These are phyloP conservation scores for Zhuliangozyma blackwelliae DNA, from an alignment of 1,139 yeast genomes.

Conservation along the genomic window DNA sequence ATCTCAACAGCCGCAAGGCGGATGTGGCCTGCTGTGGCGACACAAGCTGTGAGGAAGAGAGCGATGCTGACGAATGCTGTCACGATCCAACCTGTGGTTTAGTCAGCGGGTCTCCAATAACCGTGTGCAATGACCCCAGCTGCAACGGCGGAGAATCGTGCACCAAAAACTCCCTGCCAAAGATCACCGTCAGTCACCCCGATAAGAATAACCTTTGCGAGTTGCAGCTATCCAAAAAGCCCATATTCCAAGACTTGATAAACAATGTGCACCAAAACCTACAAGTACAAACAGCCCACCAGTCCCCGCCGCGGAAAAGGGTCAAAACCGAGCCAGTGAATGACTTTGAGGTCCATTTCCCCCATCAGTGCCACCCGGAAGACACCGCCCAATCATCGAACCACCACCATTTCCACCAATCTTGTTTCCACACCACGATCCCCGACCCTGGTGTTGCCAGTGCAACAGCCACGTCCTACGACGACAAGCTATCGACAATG, in stretches of 20 bases:
- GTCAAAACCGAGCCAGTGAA: slow-evolving; percentile 5
- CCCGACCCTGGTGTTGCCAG: slow-evolving; percentile 14
- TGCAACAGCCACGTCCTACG: slow-evolving; percentile 2
- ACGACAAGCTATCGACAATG: slow-evolving; percentile 14
- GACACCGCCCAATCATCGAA: slow-evolving; percentile 8
- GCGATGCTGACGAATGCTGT: neutral
- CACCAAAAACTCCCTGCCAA: neutral
- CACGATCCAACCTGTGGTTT: too few species aligned
- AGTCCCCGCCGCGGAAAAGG: slow-evolving; percentile 3
- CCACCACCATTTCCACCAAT: slow-evolving; percentile 35
- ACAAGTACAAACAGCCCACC: slow-evolving; percentile 6
- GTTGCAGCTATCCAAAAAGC: slow-evolving; percentile 10
- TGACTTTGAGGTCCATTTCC: slow-evolving; percentile 21
- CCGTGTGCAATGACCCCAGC: slow-evolving; percentile 16
- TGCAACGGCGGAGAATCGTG: slow-evolving; percentile 1
- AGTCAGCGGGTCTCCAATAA: too few species aligned
- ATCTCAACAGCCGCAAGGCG: slow-evolving; percentile 5
- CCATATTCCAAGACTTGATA: slow-evolving; percentile 33
- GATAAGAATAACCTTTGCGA: slow-evolving; percentile 31
- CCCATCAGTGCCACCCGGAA: slow-evolving; percentile 35
- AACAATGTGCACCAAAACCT: slow-evolving; percentile 29
- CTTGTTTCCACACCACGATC: slow-evolving; percentile 44
- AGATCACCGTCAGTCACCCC: slow-evolving; percentile 4
- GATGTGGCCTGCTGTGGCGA: slow-evolving; percentile 17
- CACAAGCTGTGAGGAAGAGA: slow-evolving; percentile 9